Percentiles rank a stretch among this genome's conserved stretches.
Evolutionary conservation across 148 eudicot genomes (phyloP).

Genomic region (Rhododendron molle): DNA sequence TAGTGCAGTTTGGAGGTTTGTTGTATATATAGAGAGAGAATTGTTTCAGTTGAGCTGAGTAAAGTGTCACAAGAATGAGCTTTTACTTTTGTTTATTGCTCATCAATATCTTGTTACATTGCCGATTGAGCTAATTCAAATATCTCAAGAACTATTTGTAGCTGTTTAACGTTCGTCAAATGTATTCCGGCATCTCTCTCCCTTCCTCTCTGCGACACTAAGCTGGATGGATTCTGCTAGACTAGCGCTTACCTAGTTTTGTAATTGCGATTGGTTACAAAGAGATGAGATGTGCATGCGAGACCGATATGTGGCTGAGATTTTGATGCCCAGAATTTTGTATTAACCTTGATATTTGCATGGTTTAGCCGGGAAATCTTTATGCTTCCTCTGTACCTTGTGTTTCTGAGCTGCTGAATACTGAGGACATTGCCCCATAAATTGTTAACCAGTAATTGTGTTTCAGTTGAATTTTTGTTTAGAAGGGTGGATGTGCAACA

Average conservation of each 20-base stretch:
- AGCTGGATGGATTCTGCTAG: not conserved
- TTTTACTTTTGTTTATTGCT: slow-evolving; percentile 12
- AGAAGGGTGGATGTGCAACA: not conserved
- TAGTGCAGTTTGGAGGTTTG: slow-evolving; percentile 20
- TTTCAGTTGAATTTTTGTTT: not conserved
- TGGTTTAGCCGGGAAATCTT: not conserved
- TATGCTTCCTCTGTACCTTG: not conserved
- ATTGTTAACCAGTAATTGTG: not conserved
- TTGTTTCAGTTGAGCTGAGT: slow-evolving; percentile 16
- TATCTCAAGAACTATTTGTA: slow-evolving; percentile 14
- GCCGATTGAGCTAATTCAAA: slow-evolving; percentile 9
- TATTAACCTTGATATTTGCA: not conserved
- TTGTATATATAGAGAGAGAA: slow-evolving; percentile 35
- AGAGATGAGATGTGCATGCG: not conserved
- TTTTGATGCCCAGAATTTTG: not conserved
- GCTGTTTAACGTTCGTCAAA: slow-evolving; percentile 5
- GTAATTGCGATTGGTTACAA: not conserved
- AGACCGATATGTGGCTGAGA: not conserved
- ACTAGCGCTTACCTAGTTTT: not conserved
- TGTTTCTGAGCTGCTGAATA: not conserved
- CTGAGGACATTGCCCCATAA: not conserved
- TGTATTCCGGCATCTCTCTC: not conserved
- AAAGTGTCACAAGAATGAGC: slow-evolving; percentile 21
- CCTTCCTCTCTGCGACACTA: not conserved
- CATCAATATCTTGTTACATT: slow-evolving; percentile 7